Evolutionary conservation across 179 eudicot species (phyloP).

Genomic region (Beta corolliflora): DNA sequence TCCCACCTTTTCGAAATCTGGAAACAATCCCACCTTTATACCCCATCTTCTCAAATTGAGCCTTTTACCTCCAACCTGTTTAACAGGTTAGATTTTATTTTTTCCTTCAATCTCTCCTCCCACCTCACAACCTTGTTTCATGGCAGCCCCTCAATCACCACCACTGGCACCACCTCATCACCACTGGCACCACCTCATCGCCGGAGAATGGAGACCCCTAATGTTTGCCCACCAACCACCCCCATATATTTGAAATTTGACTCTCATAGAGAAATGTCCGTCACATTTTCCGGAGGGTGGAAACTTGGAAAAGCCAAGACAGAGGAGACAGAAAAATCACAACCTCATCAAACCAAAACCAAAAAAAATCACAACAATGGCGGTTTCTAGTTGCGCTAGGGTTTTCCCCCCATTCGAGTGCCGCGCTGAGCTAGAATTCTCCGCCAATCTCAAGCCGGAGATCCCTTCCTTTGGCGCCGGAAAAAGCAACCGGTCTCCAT

Average conservation of each 20-base stretch:
- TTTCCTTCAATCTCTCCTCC: too few species aligned
- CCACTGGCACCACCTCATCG: too few species aligned
- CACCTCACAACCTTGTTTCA: too few species aligned
- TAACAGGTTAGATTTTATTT: too few species aligned
- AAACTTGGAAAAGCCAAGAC: neutral
- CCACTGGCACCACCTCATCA: too few species aligned
- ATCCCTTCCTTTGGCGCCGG: constrained; percentile 29
- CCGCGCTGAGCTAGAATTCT: constrained; percentile 71
- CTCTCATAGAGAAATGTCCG: neutral
- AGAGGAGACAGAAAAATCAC: neutral
- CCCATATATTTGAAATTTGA: neutral
- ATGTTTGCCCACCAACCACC: constrained; percentile 11
- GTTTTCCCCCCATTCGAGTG: constrained; percentile 61
- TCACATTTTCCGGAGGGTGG: constrained; percentile 18
- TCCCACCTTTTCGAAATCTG: too few species aligned
- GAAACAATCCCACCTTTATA: too few species aligned
- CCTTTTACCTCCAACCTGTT: too few species aligned
- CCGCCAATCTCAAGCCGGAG: constrained; percentile 41
- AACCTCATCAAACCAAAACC: neutral
- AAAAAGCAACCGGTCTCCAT: constrained; percentile 19
- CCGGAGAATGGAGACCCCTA: too few species aligned
- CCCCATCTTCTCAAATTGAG: too few species aligned
- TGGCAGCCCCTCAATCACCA: too few species aligned
- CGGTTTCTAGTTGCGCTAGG: constrained; percentile 54
- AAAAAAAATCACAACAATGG: constrained; percentile 26